Conservation (phyloP, 495 filamentous ascomycete genomes). For the Annulohypoxylon moriforme region DNA sequence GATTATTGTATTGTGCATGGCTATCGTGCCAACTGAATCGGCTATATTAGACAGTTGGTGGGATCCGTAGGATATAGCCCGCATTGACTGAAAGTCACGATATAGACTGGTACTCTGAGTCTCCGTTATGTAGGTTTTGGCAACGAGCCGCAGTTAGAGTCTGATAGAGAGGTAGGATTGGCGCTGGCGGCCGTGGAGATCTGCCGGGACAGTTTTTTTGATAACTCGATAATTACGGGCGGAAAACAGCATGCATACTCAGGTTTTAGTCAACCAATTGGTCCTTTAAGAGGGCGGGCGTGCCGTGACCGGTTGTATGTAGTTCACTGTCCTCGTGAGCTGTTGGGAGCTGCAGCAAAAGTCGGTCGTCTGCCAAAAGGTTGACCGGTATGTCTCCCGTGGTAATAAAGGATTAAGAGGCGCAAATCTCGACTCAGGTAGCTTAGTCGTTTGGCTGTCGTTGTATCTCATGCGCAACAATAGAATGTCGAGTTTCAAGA, state of each 20-base stretch:
- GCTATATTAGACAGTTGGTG: slow-evolving; percentile 39
- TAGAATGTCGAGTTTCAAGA: slow-evolving; percentile 30
- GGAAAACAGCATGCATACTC: slow-evolving; percentile 50
- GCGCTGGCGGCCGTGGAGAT: slow-evolving; percentile 42
- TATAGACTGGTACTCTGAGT: slow-evolving; percentile 34
- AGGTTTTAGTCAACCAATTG: slow-evolving; percentile 46
- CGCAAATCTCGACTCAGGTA: slow-evolving; percentile 36
- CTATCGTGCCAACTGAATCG: slow-evolving; percentile 46
- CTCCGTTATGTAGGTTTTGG: slow-evolving; percentile 36
- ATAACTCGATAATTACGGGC: slow-evolving; percentile 48
- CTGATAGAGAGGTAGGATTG: slow-evolving; percentile 44
- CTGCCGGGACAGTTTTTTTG: slow-evolving; percentile 43
- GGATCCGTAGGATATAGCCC: slow-evolving; percentile 40
- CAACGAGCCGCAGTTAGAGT: slow-evolving; percentile 39
- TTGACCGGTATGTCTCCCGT: slow-evolving; percentile 39
- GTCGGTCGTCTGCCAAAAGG: slow-evolving; percentile 30
- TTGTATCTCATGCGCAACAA: slow-evolving; percentile 42
- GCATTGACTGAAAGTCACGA: slow-evolving; percentile 39
- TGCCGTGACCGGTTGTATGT: slow-evolving; percentile 32
- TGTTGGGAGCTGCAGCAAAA: slow-evolving; percentile 39
- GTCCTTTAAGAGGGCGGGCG: slow-evolving; percentile 36
- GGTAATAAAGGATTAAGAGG: slow-evolving; percentile 30
- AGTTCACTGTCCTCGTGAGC: slow-evolving; percentile 44
- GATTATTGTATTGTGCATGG: slow-evolving; percentile 64
- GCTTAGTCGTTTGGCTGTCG: slow-evolving; percentile 37